Conservation (phyloP, 805 yeast species). For the Grigorovia jiainica region DNA sequence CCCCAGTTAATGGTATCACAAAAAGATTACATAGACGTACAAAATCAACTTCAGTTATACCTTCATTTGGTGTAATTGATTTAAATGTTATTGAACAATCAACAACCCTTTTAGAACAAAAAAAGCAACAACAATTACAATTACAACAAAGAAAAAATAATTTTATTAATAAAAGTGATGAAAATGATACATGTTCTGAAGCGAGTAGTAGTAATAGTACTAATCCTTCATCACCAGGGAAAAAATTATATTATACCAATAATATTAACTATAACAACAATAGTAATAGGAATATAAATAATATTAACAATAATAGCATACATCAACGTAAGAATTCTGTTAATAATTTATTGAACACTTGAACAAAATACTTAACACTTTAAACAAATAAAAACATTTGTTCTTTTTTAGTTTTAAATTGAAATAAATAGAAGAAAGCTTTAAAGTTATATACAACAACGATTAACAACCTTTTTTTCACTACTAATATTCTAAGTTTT, state of each 20-base stretch:
- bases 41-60: slow-evolving; percentile 11
- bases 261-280: too few relatives aligned
- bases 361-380: too few relatives aligned
- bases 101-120: not conserved
- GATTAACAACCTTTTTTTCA: too few relatives aligned
- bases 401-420: too few relatives aligned
- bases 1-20: not conserved
- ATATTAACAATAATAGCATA: too few relatives aligned
- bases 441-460: too few relatives aligned
- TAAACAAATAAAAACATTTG: too few relatives aligned
- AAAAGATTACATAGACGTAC: slow-evolving; percentile 17
- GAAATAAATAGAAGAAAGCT: too few relatives aligned
- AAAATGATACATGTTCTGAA: slow-evolving; percentile 26
- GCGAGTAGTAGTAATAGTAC: slow-evolving; percentile 17
- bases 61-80: slow-evolving; percentile 25
- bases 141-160: not conserved
- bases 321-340: slow-evolving; percentile 12
- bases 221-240: slow-evolving; percentile 11
- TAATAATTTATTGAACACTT: slow-evolving; percentile 6
- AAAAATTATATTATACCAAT: not conserved
- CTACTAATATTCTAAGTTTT: too few relatives aligned
- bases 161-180: slow-evolving; percentile 5
- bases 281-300: too few relatives aligned
- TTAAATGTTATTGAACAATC: slow-evolving; percentile 18
- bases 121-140: not conserved